Evolutionary conservation across 1,284 basidiomycete species (phyloP), one percentile per base, ranked within the genome.

Genomic region (Moniliella sp.): DNA sequence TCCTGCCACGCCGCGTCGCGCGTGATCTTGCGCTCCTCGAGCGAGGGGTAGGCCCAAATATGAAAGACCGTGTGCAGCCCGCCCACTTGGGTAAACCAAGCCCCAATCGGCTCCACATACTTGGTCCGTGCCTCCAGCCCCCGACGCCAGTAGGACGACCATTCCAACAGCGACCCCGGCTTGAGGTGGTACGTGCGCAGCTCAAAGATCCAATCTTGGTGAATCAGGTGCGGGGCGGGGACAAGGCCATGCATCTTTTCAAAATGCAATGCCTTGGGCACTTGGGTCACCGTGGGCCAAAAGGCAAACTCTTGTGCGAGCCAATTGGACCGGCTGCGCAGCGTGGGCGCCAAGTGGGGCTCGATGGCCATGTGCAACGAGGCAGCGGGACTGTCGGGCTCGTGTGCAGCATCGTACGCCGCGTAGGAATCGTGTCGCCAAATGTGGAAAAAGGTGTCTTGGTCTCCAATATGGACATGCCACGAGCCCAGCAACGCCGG

Each of bases 391-490:
- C 33, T 29, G 2, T 43, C 27, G 8, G 48, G 37, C 2, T 34
- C 33, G 14, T 39, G 34, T 19, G 40, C 40, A 18, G 37, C 37
- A 36, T 57, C 55, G 34, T 51, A 55, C 11, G 50, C 55, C 3
- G 43, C 41, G 19, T 57, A 57, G 12, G 48, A 46, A 16, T 54
- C 42, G 39, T 54, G 54, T 28, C 49, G 37, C 55, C 55, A 57
- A 25, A 57, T 51, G 32, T 54, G 52, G 40, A 54, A 57, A 34
- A 57, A 57, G 8, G 49, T 50, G 32, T 55, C 54, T 21, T 54
- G 39, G 11, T 56, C 52, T 15, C 54, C 54, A 2, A 57, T 45
- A 15, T 43, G 36, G 19, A 57, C 50, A 21, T 57, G 45, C 46
- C 48, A 57, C 34, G 39, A 48, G 5, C 54, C 54, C 12, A 43